These are phyloP conservation scores for Luzula sylvatica DNA, from an alignment of 176 grass and related monocot species.

Conservation along the genomic window DNA sequence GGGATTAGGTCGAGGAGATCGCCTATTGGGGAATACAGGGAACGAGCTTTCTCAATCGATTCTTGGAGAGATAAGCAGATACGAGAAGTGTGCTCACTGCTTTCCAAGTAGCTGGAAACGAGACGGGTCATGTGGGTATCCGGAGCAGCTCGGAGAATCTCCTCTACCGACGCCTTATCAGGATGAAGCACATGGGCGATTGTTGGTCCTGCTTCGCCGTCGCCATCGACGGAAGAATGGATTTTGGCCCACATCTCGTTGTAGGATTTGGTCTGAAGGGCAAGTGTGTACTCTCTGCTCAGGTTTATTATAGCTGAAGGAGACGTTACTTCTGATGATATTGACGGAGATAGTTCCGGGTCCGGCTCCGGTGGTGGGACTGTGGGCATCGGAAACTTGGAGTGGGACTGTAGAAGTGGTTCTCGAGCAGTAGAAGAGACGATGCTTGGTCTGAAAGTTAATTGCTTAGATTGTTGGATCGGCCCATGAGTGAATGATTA, in stretches of 20 bases:
- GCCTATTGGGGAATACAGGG: conserved; percentile 50
- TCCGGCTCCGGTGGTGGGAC: too few relatives aligned
- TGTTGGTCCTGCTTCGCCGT: conserved; percentile 12
- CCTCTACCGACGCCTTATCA: conserved; percentile 43
- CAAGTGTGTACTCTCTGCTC: conserved; percentile 53
- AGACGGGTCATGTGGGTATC: conserved; percentile 63
- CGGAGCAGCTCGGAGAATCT: conserved; percentile 35
- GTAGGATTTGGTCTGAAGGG: conserved; percentile 76
- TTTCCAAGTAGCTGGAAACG: conserved; percentile 57
- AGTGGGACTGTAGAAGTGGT: too few relatives aligned
- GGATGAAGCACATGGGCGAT: conserved; percentile 52
- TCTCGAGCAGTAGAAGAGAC: too few relatives aligned
- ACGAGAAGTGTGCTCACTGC: conserved; percentile 56
- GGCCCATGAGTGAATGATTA: too few relatives aligned
- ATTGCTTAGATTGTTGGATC: too few relatives aligned
- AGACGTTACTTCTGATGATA: too few relatives aligned
- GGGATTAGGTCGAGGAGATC: conserved; percentile 51
- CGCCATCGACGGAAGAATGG: conserved; percentile 16
- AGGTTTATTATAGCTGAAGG: conserved; percentile 56
- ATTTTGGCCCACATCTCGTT: conserved; percentile 85
- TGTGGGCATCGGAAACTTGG: too few relatives aligned
- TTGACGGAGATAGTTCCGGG: conserved; percentile 4
- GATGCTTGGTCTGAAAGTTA: too few relatives aligned
- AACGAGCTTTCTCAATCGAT: conserved; percentile 29
- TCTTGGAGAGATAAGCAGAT: conserved; percentile 53